Percentiles rank a stretch among this genome's conserved stretches.
Conservation (phyloP, 75 land plant species). For the Gnetum montanum region DNA sequence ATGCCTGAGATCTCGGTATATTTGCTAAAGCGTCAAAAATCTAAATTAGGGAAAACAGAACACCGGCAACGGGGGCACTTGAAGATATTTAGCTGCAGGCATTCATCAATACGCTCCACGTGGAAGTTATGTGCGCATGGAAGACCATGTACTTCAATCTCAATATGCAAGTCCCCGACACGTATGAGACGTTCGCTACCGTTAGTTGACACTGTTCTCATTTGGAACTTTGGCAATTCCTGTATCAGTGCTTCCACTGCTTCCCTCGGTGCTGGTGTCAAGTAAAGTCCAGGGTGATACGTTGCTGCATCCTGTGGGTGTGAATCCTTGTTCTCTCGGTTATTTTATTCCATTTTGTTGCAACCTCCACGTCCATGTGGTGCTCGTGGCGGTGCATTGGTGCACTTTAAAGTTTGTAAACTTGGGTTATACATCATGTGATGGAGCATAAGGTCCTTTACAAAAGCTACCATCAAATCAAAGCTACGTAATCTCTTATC, state of each 20-base stretch:
- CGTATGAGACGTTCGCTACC: slow-evolving; percentile 94
- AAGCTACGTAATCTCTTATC: too few species aligned
- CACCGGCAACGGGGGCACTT: slow-evolving; percentile 96
- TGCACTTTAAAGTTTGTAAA: too few species aligned
- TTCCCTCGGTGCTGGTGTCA: slow-evolving; percentile 92
- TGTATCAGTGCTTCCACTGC: slow-evolving; percentile 93
- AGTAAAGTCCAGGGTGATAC: slow-evolving; percentile 84
- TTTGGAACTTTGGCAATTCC: slow-evolving; percentile 83
- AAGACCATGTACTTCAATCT: slow-evolving; percentile 90
- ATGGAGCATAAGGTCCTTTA: too few species aligned
- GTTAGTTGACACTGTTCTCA: slow-evolving; percentile 84
- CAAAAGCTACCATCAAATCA: too few species aligned
- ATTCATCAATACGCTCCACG: slow-evolving; percentile 91
- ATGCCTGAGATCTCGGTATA: slow-evolving; percentile 12
- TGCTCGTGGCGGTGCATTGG: too few species aligned
- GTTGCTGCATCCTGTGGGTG: slow-evolving; percentile 67
- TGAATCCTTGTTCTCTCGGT: too few species aligned
- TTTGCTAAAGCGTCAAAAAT: slow-evolving; percentile 63
- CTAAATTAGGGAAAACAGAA: slow-evolving; percentile 94
- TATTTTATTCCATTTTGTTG: too few species aligned
- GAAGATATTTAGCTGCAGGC: slow-evolving; percentile 91
- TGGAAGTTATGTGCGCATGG: slow-evolving; percentile 99
- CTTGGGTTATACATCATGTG: too few species aligned
- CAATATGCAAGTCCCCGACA: slow-evolving; percentile 80
- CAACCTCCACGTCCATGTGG: too few species aligned